Base-by-base conservation (phyloP, 1,284 basidiomycete genomes). In the Pisolithus thermaeus region DNA sequence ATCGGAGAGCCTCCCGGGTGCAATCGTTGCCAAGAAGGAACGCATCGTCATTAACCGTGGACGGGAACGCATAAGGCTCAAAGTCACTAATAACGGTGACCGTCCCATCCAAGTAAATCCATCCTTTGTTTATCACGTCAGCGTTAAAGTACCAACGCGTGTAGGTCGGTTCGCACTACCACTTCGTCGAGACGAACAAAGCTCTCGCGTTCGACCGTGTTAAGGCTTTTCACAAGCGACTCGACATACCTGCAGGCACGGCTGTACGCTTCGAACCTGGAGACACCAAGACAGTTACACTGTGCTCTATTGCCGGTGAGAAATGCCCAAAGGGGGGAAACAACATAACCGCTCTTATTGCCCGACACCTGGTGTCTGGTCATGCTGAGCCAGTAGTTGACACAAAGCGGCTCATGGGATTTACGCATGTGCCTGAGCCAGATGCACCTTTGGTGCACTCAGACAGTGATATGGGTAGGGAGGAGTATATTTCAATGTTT, bases 191-290 rank as follows among this genome's bases (percentile, higher is more conserved):
- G 71, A 89, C 89, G 14, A 99, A 99, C 70, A 71, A 81, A 1
- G 74, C 80, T 0, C 79, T 99, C 7, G 73, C 75, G 2, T 98
- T 99, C 61, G 93, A 97, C 69, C 84, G 97, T 14, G 71, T 72
- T 2, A 76, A 82, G 50, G 81, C 93, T 0, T 87, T 95, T 54
- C 91, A 90, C 4, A 93, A 83, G 61, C 81, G 90, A 16, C 81
- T 99, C 3, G 93, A 99, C 67, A 95, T 98, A 47, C 75, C 94
- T 0, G 87, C 97, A 0, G 96, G 93, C 7, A 98, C 94, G 0
- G 95, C 97, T 1, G 90, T 97, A 5, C 84, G 97, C 18, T 99
- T 99, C 66, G 97, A 99, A 66, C 96, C 97, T 0, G 94, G 94
- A 7, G 92, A 97, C 61, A 68, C 71, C 27, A 94, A 93, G 71